A percentile compares a stretch with the other conserved stretches of the same genome.
Evolutionary conservation across 345 rosid genomes (phyloP).

Genomic region (Eucalyptus cladocalyx): DNA sequence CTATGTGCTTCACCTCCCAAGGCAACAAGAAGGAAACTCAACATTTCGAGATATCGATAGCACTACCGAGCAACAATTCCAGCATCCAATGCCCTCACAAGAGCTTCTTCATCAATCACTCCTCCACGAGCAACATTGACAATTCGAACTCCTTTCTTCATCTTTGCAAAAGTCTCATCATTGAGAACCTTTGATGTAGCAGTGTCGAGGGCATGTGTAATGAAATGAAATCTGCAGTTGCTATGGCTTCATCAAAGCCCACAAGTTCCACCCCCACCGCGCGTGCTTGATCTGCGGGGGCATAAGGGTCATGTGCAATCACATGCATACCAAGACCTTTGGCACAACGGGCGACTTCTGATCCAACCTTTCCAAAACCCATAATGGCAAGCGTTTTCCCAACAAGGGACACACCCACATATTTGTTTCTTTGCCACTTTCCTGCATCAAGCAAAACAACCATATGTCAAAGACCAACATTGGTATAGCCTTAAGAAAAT

Average conservation of each 20-base stretch:
- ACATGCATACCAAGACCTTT: slow-evolving; percentile 94
- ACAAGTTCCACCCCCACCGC: slow-evolving; percentile 77
- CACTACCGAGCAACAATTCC: slow-evolving; percentile 66
- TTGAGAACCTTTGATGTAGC: slow-evolving; percentile 63
- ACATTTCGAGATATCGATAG: neutral
- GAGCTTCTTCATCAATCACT: slow-evolving; percentile 85
- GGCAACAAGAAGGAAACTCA: neutral
- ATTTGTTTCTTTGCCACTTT: slow-evolving; percentile 76
- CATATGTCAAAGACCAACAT: neutral
- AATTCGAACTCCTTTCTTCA: slow-evolving; percentile 86
- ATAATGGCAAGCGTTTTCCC: slow-evolving; percentile 73
- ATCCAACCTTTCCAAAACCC: slow-evolving; percentile 91
- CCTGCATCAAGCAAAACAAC: slow-evolving; percentile 20
- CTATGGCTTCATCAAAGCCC: slow-evolving; percentile 66
- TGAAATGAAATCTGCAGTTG: slow-evolving; percentile 77
- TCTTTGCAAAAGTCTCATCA: slow-evolving; percentile 70
- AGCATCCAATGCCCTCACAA: slow-evolving; percentile 72
- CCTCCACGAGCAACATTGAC: slow-evolving; percentile 93
- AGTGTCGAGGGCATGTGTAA: slow-evolving; percentile 82
- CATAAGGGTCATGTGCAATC: slow-evolving; percentile 83
- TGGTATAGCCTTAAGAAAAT: neutral
- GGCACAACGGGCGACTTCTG: slow-evolving; percentile 84
- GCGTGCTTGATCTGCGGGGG: slow-evolving; percentile 83
- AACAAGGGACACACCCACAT: slow-evolving; percentile 83
- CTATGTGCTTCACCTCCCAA: neutral